Evolutionary conservation across 176 grass and related monocot genomes (phyloP).

Genomic region (Hsuehochloa calcarea): DNA sequence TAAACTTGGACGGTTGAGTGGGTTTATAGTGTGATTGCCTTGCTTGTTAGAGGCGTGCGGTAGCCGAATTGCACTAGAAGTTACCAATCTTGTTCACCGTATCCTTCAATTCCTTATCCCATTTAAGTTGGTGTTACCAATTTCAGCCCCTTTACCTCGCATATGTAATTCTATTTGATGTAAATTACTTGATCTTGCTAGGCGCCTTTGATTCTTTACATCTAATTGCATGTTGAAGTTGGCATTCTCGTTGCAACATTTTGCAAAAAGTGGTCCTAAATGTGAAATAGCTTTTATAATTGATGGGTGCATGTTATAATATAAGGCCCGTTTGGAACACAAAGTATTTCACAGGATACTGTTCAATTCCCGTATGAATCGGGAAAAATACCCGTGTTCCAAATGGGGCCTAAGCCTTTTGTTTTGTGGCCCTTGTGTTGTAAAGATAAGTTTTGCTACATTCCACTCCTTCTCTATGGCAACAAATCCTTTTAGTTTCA

Average conservation of each 20-base stretch:
- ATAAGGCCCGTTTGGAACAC: neutral
- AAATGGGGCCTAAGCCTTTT: neutral
- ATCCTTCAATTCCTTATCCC: neutral
- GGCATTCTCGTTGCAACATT: neutral
- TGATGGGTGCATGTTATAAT: neutral
- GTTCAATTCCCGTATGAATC: too few relatives aligned
- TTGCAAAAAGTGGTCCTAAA: neutral
- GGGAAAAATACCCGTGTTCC: too few relatives aligned
- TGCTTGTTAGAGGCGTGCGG: neutral
- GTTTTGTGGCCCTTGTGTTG: neutral
- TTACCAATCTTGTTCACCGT: neutral
- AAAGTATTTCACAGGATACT: too few relatives aligned
- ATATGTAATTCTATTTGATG: neutral
- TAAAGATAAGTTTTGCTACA: neutral
- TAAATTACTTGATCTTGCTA: neutral
- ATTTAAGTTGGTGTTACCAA: neutral
- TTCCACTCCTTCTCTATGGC: neutral
- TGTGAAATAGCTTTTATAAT: neutral
- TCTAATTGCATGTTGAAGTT: neutral
- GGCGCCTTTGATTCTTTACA: neutral
- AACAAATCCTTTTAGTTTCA: neutral
- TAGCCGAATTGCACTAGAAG: neutral
- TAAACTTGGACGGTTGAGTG: neutral
- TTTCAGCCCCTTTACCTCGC: neutral
- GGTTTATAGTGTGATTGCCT: neutral